Evolutionary conservation across 2,329 filamentous ascomycete genomes (phyloP).

Genomic region (Talaromyces sp.): DNA sequence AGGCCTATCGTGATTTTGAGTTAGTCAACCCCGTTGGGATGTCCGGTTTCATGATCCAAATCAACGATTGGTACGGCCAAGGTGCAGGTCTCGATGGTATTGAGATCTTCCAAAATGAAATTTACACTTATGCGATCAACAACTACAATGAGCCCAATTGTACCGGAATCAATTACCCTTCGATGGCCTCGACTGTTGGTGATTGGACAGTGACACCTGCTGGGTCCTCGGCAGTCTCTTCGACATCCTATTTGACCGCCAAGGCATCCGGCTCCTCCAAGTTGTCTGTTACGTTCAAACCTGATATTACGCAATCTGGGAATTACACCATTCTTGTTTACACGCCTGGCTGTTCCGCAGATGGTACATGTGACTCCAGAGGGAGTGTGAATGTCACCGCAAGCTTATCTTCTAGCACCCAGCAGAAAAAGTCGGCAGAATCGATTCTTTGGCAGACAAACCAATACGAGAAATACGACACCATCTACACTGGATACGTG

Average conservation of each 20-base stretch:
- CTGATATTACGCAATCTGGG: slow-evolving; percentile 80
- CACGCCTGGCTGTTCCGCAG: slow-evolving; percentile 82
- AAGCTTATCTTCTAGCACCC: slow-evolving; percentile 51
- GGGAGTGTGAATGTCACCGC: slow-evolving; percentile 79
- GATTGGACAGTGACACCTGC: slow-evolving; percentile 60
- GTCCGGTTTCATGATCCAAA: slow-evolving; percentile 77
- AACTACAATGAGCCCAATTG: slow-evolving; percentile 86
- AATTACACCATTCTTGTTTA: slow-evolving; percentile 89
- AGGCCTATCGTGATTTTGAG: slow-evolving; percentile 77
- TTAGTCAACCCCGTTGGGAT: slow-evolving; percentile 87
- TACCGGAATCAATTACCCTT: slow-evolving; percentile 57
- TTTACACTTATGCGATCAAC: slow-evolving; percentile 77
- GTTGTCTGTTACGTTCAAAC: slow-evolving; percentile 61
- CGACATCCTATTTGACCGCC: slow-evolving; percentile 69
- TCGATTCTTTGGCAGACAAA: slow-evolving; percentile 81
- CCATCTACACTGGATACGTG: slow-evolving; percentile 79
- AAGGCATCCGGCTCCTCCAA: slow-evolving; percentile 53
- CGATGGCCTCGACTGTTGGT: slow-evolving; percentile 64
- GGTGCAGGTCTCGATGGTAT: slow-evolving; percentile 83
- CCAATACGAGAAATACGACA: slow-evolving; percentile 93
- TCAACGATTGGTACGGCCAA: slow-evolving; percentile 78
- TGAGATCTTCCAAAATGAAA: slow-evolving; percentile 75
- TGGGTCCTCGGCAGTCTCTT: slow-evolving; percentile 53
- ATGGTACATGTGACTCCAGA: slow-evolving; percentile 67
- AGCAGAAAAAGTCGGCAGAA: slow-evolving; percentile 45